A percentile compares a stretch with the other conserved stretches of the same genome.
phyloP scores from a whole-genome alignment of 176 grass and related monocot genomes.

The Cenchrus fungigraminus region DNA sequence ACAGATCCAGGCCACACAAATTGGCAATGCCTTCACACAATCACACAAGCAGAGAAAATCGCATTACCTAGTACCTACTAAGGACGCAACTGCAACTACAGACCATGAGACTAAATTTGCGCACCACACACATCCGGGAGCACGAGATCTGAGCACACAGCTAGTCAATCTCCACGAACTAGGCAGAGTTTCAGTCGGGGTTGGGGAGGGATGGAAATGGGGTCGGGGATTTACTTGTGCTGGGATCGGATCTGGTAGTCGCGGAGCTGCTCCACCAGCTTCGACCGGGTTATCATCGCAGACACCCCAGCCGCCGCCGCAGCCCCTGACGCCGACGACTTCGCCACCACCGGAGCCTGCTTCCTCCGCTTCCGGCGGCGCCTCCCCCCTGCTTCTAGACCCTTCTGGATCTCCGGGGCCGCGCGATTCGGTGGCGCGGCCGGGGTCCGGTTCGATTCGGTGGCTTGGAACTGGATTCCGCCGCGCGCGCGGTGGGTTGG shows the following conservation, averaged over 20 bases:
- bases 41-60: not conserved
- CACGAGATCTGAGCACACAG: conserved; percentile 43
- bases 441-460: conserved; percentile 15
- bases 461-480: conserved; percentile 20
- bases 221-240: conserved; percentile 74
- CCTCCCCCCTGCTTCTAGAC: conserved; percentile 18
- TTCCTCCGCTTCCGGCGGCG: conserved; percentile 5
- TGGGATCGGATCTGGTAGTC: conserved; percentile 99
- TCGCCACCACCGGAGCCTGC: conserved; percentile 31
- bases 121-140: not conserved
- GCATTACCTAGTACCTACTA: conserved; percentile 16
- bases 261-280: conserved; percentile 98
- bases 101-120: not conserved
- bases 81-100: not conserved
- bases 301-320: conserved; percentile 33
- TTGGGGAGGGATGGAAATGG: not conserved
- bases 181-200: not conserved
- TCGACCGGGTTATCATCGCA: conserved; percentile 97
- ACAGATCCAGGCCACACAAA: conserved; percentile 33
- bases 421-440: not conserved
- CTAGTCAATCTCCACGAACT: conserved; percentile 18
- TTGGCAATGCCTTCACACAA: not conserved
- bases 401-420: conserved; percentile 35
- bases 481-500: not conserved
- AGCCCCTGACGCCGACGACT: conserved; percentile 29